Base-by-base conservation (phyloP, 345 rosid species). In the Salix koriyanagi region DNA sequence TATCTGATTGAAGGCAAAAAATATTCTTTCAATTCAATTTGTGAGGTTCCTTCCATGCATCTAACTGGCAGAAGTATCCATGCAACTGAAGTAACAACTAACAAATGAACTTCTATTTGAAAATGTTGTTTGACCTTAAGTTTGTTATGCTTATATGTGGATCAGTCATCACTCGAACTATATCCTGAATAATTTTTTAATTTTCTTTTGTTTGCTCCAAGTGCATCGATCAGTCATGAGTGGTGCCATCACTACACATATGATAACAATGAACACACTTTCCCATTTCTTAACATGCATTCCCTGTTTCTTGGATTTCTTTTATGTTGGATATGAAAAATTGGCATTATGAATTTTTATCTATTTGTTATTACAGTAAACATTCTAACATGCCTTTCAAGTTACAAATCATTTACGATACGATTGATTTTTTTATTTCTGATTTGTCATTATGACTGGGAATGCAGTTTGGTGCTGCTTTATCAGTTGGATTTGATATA, bases 401-500 rank as follows among this genome's bases (percentile, higher is more conserved):
- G 46, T 69, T 19, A 12, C 74, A 75, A 67, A 25, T 42, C 25
- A 5, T 67, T 72, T 39, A 30, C 4, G 9, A 50, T 65, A 21
- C 62, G 37, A 37, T 58, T 62, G 75, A 23, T 69, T 62, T 70
- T 36, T 68, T n/a, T 30, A 54, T 66, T 26, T 37, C 73, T 52
- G 18, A 18, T 18, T 34, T 39, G 18, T 36, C 39, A 32, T 75
- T 52, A 32, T 67, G 9, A 25, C 19, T 8, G 8, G 16, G 26
- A 44, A 73, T 75, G 61, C 86, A 92, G 98, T 90, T 91, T 67
- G 98, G 97, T 72, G 93, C 94, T 77, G 86, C 88, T 64, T 76
- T 73, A 36, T 85, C 96, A 32, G 89, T 81, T 70, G 98, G 96
- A 71, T 42, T 90, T 62, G 98, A 92, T 80, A 77, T 94, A 62